These are phyloP conservation scores for Starmera dryadoides DNA, from an alignment of 805 yeast genomes.

Conservation along the genomic window DNA sequence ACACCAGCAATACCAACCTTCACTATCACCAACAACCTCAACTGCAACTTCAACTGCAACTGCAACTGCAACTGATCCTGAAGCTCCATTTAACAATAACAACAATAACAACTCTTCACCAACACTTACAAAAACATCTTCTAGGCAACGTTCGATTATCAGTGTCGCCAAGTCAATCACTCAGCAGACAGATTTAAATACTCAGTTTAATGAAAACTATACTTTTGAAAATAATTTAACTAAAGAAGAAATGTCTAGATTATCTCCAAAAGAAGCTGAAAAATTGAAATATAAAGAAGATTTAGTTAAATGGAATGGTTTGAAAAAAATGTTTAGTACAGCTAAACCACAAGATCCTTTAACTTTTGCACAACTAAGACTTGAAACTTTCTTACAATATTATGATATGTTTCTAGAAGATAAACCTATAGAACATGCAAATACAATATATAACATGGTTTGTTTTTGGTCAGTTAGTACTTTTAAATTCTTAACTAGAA, in stretches of 20 bases:
- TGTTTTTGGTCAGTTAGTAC: constrained; percentile 17
- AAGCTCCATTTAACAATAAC: too few relatives aligned
- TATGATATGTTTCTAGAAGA: constrained; percentile 11
- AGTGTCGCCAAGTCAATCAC: too few relatives aligned
- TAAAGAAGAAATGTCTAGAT: too few relatives aligned
- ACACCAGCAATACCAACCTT: neutral
- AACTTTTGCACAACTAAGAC: constrained; percentile 9
- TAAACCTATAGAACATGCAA: neutral
- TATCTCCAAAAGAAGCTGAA: neutral
- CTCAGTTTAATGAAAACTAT: too few relatives aligned
- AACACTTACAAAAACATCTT: too few relatives aligned
- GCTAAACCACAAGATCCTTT: constrained; percentile 10
- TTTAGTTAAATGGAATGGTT: constrained; percentile 12
- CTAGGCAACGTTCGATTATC: too few relatives aligned
- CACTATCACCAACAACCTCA: neutral
- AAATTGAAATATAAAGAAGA: constrained; percentile 7
- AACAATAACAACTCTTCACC: too few relatives aligned
- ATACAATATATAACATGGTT: constrained; percentile 6
- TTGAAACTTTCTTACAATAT: constrained; percentile 10
- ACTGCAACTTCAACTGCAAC: neutral
- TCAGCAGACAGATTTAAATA: too few relatives aligned
- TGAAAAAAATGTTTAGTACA: constrained; percentile 5
- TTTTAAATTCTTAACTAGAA: constrained; percentile 14
- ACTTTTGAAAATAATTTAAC: too few relatives aligned
- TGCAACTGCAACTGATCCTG: neutral